Base-by-base conservation (phyloP, 495 filamentous ascomycete species). In the Podospora didyma region DNA sequence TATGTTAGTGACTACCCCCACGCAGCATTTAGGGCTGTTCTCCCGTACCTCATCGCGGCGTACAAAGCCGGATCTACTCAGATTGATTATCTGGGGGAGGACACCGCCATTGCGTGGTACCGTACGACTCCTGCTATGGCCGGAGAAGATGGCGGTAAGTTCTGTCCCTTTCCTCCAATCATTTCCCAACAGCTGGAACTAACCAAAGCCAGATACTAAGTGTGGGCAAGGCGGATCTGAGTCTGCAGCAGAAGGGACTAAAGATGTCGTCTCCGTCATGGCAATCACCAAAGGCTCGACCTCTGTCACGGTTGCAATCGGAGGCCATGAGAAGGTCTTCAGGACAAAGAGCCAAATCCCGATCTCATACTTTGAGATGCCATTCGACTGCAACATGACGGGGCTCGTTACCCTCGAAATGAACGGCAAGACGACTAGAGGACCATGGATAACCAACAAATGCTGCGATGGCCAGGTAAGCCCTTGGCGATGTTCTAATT, bases 1-100 rank as follows among this genome's bases (percentile, higher is more conserved):
- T 86, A 86, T 49, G 75, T 82, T 45, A 53, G 65, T 12, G 69
- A 67, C 2, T 72, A 69, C 46, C 63, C 56, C 0, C 75, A 77
- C 57, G 42, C 71, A 1, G 71, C 73, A 9, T 73, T 75, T 53
- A 69, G 75, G 2, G 73, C 73, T 24, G 63, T 86, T 2, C 73
- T 89, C 2, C 84, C 84, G 0, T 83, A 83, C 59, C 83, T 85
- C 58, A 89, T 89, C 53, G 77, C 75, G 23, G 78, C 80, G 7
- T 89, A 85, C 73, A 86, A 86, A 56, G 65, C 75, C 2, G 80
- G 75, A 2, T 73, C 69, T n/a, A 60, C 71, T 0, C 61, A 76
- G 9, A 58, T 77, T 24, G 54, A 70, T 19, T 69, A 82, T 26
- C 66, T 70, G 0, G 61, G 74, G 48, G 75, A 83, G 7, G 75